Evolutionary conservation across 345 rosid species (phyloP), one percentile per base, ranked within the genome.

Genomic region (Trapa incisa): DNA sequence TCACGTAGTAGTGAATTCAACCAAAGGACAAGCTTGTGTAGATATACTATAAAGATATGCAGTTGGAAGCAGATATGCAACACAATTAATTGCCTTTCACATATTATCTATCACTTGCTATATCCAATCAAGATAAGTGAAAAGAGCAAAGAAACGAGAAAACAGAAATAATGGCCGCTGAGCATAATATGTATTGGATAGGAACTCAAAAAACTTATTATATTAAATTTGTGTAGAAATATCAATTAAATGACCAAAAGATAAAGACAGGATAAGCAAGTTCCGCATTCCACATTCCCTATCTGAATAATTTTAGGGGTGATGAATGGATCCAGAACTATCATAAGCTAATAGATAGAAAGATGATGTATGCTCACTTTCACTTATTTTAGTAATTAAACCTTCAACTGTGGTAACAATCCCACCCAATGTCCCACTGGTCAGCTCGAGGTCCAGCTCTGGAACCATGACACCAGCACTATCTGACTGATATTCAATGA

Each of bases 381-480:
- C 97, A 78, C 94, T 84, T 65, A 93, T 90, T 77, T 93, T 85
- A 70, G 94, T 82, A 64, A 90, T 85, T 75, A 93, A 79, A 22
- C 97, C 98, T 77, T 93, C 97, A 48, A 93, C 97, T 32, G 98
- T 93, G 56, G 97, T 90, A 52, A 90, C 96, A 61, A 88, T 37
- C 71, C 96, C 98, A 67, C 98, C 98, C 47, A 90, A 79, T 43
- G 98, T 88, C 61, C 96, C 98, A 80, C 97, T 84, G 1, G 77
- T 83, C 72, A 93, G 81, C 82, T 90, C 96, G 83, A 93, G 80
- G 61, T 88, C 98, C 61, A 93, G 87, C 81, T 90, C 96, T 38
- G 97, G 97, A 66, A 93, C 75, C 68, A 33, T 75, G 52, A 93
- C 88, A 68, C 94, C 75, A 13, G 96, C 96, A 62, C 96, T 85